Evolutionary conservation across 305 asterid species (phyloP).

Genomic region (Solanum hybrid): DNA sequence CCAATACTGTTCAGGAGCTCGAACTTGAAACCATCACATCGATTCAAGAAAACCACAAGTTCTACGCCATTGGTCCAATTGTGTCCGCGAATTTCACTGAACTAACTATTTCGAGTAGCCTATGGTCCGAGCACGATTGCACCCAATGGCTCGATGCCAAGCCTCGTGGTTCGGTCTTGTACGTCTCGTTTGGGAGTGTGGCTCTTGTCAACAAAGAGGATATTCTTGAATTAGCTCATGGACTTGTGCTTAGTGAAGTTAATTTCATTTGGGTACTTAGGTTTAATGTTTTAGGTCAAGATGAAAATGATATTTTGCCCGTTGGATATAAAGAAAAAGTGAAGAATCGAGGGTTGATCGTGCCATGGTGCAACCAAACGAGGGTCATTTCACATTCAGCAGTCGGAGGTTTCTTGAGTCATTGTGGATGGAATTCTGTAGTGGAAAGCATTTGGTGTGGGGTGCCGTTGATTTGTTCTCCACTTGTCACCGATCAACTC

Average conservation of each 20-base stretch:
- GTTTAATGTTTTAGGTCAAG: constrained; percentile 22
- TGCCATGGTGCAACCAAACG: constrained; percentile 48
- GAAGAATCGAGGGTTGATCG: constrained; percentile 29
- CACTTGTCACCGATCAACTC: constrained; percentile 30
- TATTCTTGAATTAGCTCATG: constrained; percentile 31
- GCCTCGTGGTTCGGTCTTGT: constrained; percentile 39
- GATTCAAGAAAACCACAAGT: constrained; percentile 19
- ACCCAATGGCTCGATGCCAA: constrained; percentile 35
- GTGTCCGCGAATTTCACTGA: constrained; percentile 6
- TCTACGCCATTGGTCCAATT: constrained; percentile 53
- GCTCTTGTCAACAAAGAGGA: constrained; percentile 18
- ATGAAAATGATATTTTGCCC: constrained; percentile 14
- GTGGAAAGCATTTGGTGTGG: constrained; percentile 46
- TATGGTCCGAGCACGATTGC: constrained; percentile 31
- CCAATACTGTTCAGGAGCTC: constrained; percentile 49
- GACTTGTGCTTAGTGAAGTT: constrained; percentile 26
- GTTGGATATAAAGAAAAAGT: constrained; percentile 22
- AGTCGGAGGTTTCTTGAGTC: constrained; percentile 45
- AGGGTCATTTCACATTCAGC: constrained; percentile 32
- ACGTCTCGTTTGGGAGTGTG: constrained; percentile 55
- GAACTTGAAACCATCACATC: constrained; percentile 30
- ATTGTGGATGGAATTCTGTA: constrained; percentile 65
- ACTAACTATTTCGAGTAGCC: constrained; percentile 19
- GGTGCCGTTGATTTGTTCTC: constrained; percentile 42
- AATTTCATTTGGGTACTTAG: constrained; percentile 40